A percentile compares a stretch with the other conserved stretches of the same genome.
phyloP scores from a whole-genome alignment of 257 asterid species.

The Gentiana straminea region DNA sequence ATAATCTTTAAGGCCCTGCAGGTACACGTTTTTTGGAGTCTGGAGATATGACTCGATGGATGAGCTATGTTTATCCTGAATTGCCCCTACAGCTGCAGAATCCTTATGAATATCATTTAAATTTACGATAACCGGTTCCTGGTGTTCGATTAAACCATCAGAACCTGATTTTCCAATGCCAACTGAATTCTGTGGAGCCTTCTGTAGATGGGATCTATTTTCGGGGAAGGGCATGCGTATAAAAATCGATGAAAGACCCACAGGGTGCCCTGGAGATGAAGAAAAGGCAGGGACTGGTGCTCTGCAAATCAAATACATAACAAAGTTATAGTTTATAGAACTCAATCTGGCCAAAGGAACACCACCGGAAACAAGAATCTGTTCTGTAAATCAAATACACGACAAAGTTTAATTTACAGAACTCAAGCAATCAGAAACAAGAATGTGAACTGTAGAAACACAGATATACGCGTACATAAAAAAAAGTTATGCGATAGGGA shows the following conservation, averaged over 20 bases:
- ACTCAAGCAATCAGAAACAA: not conserved
- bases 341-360: constrained; percentile 6
- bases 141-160: constrained; percentile 15
- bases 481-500: not conserved
- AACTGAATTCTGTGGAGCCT: constrained; percentile 18
- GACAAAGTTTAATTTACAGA: constrained; percentile 5
- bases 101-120: constrained; percentile 17
- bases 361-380: not conserved
- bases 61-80: constrained; percentile 19
- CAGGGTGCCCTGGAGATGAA: constrained; percentile 29
- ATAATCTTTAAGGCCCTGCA: constrained; percentile 56
- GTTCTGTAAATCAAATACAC: constrained; percentile 4
- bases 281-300: constrained; percentile 27
- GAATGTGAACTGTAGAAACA: not conserved
- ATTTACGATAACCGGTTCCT: constrained; percentile 17
- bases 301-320: constrained; percentile 32
- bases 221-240: constrained; percentile 23
- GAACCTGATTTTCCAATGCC: constrained; percentile 21
- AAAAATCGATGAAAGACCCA: constrained; percentile 15
- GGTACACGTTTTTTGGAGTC: constrained; percentile 41
- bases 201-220: constrained; percentile 22
- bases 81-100: constrained; percentile 22
- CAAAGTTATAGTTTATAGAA: constrained; percentile 4
- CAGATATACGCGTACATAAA: not conserved
- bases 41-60: constrained; percentile 21